These are phyloP conservation scores for Russula ochroleuca DNA, from an alignment of 768 basidiomycete genomes.

Conservation along the genomic window DNA sequence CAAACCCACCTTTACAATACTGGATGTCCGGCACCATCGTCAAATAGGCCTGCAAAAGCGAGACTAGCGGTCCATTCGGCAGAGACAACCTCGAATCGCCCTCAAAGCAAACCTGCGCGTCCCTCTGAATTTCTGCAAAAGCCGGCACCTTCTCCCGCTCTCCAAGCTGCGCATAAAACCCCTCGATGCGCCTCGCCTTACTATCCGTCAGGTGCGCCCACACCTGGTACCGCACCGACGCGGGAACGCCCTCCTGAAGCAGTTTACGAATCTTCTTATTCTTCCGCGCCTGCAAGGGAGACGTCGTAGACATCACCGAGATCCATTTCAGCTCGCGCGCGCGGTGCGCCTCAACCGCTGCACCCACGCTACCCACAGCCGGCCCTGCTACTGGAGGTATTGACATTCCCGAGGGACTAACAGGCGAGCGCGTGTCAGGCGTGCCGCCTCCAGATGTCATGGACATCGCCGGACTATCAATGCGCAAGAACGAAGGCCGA, in stretches of 20 bases:
- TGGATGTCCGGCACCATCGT: conserved; percentile 82
- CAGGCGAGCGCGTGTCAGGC: conserved; percentile 24
- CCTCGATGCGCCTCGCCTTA: conserved; percentile 62
- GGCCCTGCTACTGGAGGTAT: not conserved
- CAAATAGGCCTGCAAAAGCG: conserved; percentile 62
- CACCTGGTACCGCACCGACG: conserved; percentile 77
- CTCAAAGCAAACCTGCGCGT: conserved; percentile 50
- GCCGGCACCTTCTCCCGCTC: conserved; percentile 49
- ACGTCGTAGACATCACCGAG: conserved; percentile 49
- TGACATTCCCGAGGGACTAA: conserved; percentile 19
- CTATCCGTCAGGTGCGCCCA: conserved; percentile 81
- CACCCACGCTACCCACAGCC: not conserved
- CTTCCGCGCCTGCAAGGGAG: conserved; percentile 63
- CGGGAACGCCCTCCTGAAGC: conserved; percentile 70
- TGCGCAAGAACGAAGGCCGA: conserved; percentile 27
- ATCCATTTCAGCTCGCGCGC: conserved; percentile 78
- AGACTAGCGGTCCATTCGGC: conserved; percentile 51
- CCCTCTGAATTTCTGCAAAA: conserved; percentile 53
- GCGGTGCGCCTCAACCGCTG: conserved; percentile 54
- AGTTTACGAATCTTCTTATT: conserved; percentile 76
- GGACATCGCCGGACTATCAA: conserved; percentile 35
- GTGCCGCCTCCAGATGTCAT: conserved; percentile 29
- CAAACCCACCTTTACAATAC: conserved; percentile 54
- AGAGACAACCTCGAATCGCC: conserved; percentile 57
- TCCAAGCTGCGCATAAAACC: conserved; percentile 62